Evolutionary conservation across 192 early-diverging fungal species (phyloP).

Genomic region (Radiomyces spectabilis): DNA sequence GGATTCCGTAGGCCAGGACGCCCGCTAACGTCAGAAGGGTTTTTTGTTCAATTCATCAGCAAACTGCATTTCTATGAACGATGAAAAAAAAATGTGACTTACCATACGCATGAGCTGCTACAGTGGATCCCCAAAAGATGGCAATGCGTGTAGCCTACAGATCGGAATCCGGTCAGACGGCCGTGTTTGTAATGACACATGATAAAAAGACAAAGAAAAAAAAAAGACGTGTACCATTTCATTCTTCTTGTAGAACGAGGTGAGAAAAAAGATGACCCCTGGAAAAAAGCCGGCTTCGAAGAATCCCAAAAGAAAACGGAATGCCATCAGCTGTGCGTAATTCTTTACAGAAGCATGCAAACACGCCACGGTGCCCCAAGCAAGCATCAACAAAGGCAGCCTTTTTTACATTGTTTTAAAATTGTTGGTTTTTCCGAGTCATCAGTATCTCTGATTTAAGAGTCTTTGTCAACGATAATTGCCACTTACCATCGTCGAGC

Average conservation of each 20-base stretch:
- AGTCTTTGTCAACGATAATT: too few species aligned
- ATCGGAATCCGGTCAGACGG: too few species aligned
- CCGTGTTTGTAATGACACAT: too few species aligned
- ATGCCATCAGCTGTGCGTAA: constrained; percentile 9
- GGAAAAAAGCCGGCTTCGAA: constrained; percentile 27
- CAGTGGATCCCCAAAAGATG: constrained; percentile 20
- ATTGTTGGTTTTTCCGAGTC: too few species aligned
- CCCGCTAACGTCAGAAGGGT: constrained; percentile 8
- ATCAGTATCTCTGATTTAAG: too few species aligned
- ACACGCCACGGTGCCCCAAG: constrained; percentile 18
- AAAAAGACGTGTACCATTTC: constrained; percentile 26
- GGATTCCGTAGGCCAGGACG: constrained; percentile 20
- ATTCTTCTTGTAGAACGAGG: constrained; percentile 20
- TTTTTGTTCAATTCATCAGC: too few species aligned
- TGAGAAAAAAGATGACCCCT: constrained; percentile 21
- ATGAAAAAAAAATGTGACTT: background rate
- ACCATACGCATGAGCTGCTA: constrained; percentile 24
- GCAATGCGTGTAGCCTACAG: constrained; percentile 24
- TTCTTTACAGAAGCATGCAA: constrained; percentile 15
- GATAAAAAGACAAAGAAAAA: too few species aligned
- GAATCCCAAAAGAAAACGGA: constrained; percentile 21
- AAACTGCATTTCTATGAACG: too few species aligned
- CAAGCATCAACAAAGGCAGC: constrained; percentile 21
- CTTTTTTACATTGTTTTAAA: too few species aligned
- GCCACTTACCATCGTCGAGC: constrained; percentile 23